These are phyloP conservation scores for Aspergillus spinulosporus DNA, from an alignment of 2,329 filamentous ascomycete species.

Conservation along the genomic window DNA sequence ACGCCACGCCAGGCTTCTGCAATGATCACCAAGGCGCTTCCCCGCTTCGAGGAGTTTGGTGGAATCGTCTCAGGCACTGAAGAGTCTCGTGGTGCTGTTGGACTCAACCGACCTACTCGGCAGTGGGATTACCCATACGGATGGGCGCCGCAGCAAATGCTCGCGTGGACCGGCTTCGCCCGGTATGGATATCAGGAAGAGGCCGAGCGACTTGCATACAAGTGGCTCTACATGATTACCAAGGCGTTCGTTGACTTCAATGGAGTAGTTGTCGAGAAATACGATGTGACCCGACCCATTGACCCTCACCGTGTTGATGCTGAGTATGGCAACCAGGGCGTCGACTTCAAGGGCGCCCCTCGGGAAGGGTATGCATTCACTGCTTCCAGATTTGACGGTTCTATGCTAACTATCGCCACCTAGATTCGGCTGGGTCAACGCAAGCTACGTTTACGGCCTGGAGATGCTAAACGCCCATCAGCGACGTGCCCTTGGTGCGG, in stretches of 20 bases:
- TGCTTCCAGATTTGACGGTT: constrained; percentile 5
- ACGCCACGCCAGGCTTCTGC: constrained; percentile 81
- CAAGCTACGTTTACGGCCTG: constrained; percentile 92
- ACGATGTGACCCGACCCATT: constrained; percentile 86
- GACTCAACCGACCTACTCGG: constrained; percentile 82
- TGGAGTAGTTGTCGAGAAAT: constrained; percentile 97
- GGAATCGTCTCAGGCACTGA: constrained; percentile 88
- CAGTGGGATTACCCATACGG: constrained; percentile 99
- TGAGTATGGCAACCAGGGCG: constrained; percentile 95
- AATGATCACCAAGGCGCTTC: constrained; percentile 78
- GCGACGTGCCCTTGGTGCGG: constrained; percentile 80
- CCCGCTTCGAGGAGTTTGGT: constrained; percentile 82
- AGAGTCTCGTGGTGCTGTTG: constrained; percentile 77
- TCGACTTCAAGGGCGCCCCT: constrained; percentile 92
- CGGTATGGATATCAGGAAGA: constrained; percentile 91
- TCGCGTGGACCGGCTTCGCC: constrained; percentile 90
- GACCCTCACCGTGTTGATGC: constrained; percentile 94
- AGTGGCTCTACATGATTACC: constrained; percentile 98
- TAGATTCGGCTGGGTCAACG: constrained; percentile 98
- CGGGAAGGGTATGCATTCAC: constrained; percentile 78
- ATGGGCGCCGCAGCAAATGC: constrained; percentile 98
- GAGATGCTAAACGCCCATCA: constrained; percentile 87
- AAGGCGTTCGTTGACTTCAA: constrained; percentile 99
- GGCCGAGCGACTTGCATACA: constrained; percentile 85
- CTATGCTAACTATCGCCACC: constrained; percentile 12